phyloP scores from a whole-genome alignment of 768 basidiomycete genomes.

The Kwoniella mangroviensis region DNA sequence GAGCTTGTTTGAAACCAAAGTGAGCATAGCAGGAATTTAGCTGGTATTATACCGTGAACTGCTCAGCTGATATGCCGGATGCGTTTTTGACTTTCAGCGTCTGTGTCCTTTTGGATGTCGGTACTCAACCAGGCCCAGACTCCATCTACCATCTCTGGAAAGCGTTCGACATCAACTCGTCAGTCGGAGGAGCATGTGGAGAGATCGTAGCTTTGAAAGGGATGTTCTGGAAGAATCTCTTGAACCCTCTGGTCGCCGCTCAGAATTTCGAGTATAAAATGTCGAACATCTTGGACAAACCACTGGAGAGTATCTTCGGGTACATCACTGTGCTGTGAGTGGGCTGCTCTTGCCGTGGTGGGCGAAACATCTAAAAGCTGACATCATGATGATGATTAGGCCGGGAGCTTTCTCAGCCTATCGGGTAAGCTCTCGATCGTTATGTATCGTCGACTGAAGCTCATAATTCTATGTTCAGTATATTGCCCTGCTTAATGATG shows the following conservation, averaged over 20 bases:
- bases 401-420: conserved; percentile 93
- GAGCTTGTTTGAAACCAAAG: conserved; percentile 49
- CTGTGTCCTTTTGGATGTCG: conserved; percentile 90
- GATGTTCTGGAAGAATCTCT: conserved; percentile 74
- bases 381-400: conserved; percentile 22
- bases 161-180: conserved; percentile 70
- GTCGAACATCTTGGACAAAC: conserved; percentile 88
- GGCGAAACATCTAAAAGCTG: not conserved
- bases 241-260: conserved; percentile 87
- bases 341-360: not conserved
- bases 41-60: conserved; percentile 61
- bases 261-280: conserved; percentile 95
- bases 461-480: conserved; percentile 55
- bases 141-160: conserved; percentile 96
- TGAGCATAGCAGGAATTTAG: conserved; percentile 62
- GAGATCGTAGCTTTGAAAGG: conserved; percentile 94
- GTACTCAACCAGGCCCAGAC: conserved; percentile 84
- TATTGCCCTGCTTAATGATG: conserved; percentile 87
- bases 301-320: conserved; percentile 63
- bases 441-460: not conserved
- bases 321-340: conserved; percentile 81
- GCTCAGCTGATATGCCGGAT: conserved; percentile 16
- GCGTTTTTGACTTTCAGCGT: conserved; percentile 70
- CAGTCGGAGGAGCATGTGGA: conserved; percentile 95
- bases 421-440: conserved; percentile 55